Evolutionary conservation across 2,329 filamentous ascomycete species (phyloP), one percentile per base, ranked within the genome.

Genomic region (Stagonosporopsis chrysanthemi): DNA sequence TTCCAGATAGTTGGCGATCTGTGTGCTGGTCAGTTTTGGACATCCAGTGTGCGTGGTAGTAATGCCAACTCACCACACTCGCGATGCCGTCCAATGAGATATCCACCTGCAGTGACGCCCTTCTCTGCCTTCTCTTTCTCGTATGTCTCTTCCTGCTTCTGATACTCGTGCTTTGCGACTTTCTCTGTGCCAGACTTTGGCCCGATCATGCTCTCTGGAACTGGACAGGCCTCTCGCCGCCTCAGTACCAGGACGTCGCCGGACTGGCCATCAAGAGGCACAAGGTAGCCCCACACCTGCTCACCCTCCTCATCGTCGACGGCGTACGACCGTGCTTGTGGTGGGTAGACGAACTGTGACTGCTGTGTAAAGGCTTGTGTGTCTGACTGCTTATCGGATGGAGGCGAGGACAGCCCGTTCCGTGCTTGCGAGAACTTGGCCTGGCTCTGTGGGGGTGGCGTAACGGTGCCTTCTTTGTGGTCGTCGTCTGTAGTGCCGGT

Each of bases 251-350:
- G 76, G 4, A 83, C 77, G 75, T 90, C 79, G 77, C 87, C 88
- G 51, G 89, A 87, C 62, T 85, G 86, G 49, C 85, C 83, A 70
- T 94, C 88, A 23, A 97, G 80, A 2, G 94, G 92, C 51, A 97
- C 86, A 5, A 99, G 82, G 70, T 98, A 99, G 12, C 96, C 96
- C 95, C 95, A 99, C 1, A 98, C 92, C 8, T 92, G 92, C 74
- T 96, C 90, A 42, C 86, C 84, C 56, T 85, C 86, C 78, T 97
- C 92, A 72, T 97, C 90, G 61, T 93, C 86, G 4, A 96, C 90
- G 54, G 96, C 92, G 62, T 93, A 90, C 11, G 88, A 88, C 43
- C 94, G 84, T 24, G 86, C 84, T 56, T 86, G 81, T 26, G 91
- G 86, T 2, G 90, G 88, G 64, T 91, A 88, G 35, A 91, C 79